Conservation (phyloP, 768 basidiomycete genomes). For the Lactarius psammicola region DNA sequence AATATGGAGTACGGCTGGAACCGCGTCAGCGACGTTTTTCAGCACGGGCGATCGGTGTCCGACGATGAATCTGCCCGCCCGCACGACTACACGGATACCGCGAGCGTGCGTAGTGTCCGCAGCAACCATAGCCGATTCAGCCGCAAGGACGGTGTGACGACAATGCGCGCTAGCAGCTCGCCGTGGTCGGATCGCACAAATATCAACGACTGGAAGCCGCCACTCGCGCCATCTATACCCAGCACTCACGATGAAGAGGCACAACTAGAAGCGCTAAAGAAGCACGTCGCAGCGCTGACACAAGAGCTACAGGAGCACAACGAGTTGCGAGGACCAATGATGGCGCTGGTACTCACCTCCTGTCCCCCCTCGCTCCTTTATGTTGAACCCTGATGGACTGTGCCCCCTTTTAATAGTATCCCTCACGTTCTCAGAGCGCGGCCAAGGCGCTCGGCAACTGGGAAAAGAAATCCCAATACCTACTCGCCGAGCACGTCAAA, state of each 20-base stretch:
- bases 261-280: constrained; percentile 85
- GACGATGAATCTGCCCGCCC: constrained; percentile 53
- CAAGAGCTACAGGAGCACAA: constrained; percentile 82
- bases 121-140: constrained; percentile 73
- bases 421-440: constrained; percentile 69
- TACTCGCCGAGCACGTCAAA: constrained; percentile 91
- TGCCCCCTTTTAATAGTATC: constrained; percentile 55
- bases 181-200: constrained; percentile 72
- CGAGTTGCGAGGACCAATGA: constrained; percentile 79
- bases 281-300: constrained; percentile 74
- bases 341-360: constrained; percentile 55
- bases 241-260: constrained; percentile 90
- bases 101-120: constrained; percentile 74
- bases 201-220: constrained; percentile 94
- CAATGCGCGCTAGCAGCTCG: constrained; percentile 63
- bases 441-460: constrained; percentile 84
- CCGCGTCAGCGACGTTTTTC: constrained; percentile 56
- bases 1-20: constrained; percentile 99
- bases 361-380: constrained; percentile 12
- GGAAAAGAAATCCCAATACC: constrained; percentile 87
- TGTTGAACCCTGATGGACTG: constrained; percentile 17
- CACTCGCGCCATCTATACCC: constrained; percentile 76
- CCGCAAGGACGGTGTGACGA: constrained; percentile 65
- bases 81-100: constrained; percentile 56
- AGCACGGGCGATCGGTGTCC: constrained; percentile 53